phyloP scores from a whole-genome alignment of 2,329 filamentous ascomycete species.

The Didymella pomorum region DNA sequence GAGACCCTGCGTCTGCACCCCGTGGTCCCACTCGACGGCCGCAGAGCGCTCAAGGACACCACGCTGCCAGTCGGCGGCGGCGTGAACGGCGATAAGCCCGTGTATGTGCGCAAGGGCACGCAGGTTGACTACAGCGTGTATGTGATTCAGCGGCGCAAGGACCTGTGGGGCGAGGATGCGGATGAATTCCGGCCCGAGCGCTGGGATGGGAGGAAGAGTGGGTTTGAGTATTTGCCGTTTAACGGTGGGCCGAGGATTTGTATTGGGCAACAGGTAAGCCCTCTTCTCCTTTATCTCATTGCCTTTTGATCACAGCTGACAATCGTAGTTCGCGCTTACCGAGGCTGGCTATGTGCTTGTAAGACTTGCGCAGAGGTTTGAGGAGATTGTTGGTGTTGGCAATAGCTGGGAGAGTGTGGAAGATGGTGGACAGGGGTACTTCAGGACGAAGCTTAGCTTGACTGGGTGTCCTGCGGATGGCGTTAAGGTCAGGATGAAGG shows the following conservation, averaged over 20 bases:
- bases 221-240: conserved; percentile 48
- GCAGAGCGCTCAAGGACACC: conserved; percentile 43
- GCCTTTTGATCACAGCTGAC: too few relatives aligned
- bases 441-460: conserved; percentile 35
- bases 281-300: too few relatives aligned
- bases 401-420: conserved; percentile 39
- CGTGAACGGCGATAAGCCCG: conserved; percentile 41
- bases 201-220: conserved; percentile 43
- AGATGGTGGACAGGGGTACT: conserved; percentile 35
- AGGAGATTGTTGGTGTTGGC: conserved; percentile 34
- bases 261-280: conserved; percentile 36
- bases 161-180: conserved; percentile 50
- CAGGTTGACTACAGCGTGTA: conserved; percentile 42
- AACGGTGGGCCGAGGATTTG: conserved; percentile 46
- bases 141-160: conserved; percentile 46
- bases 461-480: conserved; percentile 43
- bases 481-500: conserved; percentile 44
- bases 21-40: conserved; percentile 43
- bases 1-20: conserved; percentile 49
- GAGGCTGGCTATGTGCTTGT: conserved; percentile 43
- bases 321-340: conserved; percentile 40
- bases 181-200: conserved; percentile 49
- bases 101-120: conserved; percentile 44
- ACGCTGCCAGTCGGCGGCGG: conserved; percentile 49
- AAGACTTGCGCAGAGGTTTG: conserved; percentile 40